Evolutionary conservation across 2,329 filamentous ascomycete species (phyloP), one percentile per base, ranked within the genome.

Genomic region (Claviceps paspali): DNA sequence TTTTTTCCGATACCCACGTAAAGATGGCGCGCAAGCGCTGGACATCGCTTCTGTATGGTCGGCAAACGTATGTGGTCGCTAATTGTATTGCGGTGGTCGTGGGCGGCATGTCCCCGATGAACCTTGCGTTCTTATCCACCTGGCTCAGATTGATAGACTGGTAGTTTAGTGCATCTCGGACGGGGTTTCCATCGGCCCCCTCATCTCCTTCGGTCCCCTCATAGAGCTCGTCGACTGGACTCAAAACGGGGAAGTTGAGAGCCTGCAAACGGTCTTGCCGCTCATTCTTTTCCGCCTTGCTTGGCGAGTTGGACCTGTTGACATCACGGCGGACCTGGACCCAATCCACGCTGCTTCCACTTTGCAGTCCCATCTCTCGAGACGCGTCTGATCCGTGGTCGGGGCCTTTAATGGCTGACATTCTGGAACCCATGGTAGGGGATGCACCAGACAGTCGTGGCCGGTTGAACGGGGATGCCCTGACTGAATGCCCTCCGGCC

Each of bases 311-410:
- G 3, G 88, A 93, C 26, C 91, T 75, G 56, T 98, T 96, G 33
- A 98, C 81, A 57, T 98, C 92, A 32, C 91, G 76, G 26, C 91
- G 80, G 17, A 96, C 86, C 55, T 96, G 87, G n/a, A 98, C 86
- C 87, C 91, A 98, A 54, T 96, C 88, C 11, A 82, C 70, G 9
- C 62, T 63, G 15, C 62, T 48, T 27, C 64, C 70, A n/a, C 62
- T 47, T 26, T 63, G 69, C 6, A 81, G 57, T 2, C 81, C 84
- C 70, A 81, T 81, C 14, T 92, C 85, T 39, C 73, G 70, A 11
- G 76, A 70, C 4, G 69, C 61, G 43, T 76, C 72, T 32, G 65
- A 63, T 38, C 52, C 59, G 40, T 56, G 47, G 19, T 53, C 53
- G 9, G 52, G 45, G 31, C 47, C 57, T 29, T 59, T 58, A 43